Base-by-base conservation (phyloP, 2,329 filamentous ascomycete species). In the Ceratocystiopsis sp. region DNA sequence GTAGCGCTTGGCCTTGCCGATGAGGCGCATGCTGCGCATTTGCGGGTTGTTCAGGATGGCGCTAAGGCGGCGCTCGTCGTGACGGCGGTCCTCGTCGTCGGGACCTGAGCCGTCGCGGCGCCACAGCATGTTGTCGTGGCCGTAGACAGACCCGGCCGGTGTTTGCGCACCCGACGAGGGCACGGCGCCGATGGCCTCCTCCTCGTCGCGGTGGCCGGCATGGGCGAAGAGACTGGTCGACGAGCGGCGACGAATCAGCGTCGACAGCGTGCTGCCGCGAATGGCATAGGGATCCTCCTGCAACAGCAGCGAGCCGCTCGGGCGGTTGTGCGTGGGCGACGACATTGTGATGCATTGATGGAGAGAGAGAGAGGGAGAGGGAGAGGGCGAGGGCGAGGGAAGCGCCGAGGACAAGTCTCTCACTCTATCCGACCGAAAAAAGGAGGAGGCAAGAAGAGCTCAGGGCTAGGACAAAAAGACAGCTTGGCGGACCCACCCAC, bases 1-100 rank as follows among this genome's bases (percentile, higher is more conserved):
- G 61, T 93, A 94, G 47, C 84, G 67, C 57, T 91, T 95, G 51
- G 75, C 84, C 53, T 84, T 84, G 37, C 89, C 89, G 57, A 95
- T 93, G 53, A 96, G 68, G 43, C 84, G 73, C 72, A 86, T 82
- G 55, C 80, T 86, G 48, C 84, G 71, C 70, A 86, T 80, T 57
- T 83, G 75, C 3, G 80, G 77, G n/a, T 71, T 73, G 53, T 71
- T 68, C 42, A 80, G 69, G 46, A 80, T 63, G 48, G 68, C 65
- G 45, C 63, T 73, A 41, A 78, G 58, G 18, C 75, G 72, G 32
- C 70, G 69, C 58, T 78, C 75, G 42, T 78, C 71, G 37, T 61
- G 58, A 35, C 64, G 61, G 25, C 65, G 63, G 37, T 71, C 68
- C 25, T 66, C 61, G 32, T 64, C 54, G 42, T 52, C 53, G 25